These are phyloP conservation scores for Thelonectria rubi DNA, from an alignment of 2,329 filamentous ascomycete genomes.

Conservation along the genomic window DNA sequence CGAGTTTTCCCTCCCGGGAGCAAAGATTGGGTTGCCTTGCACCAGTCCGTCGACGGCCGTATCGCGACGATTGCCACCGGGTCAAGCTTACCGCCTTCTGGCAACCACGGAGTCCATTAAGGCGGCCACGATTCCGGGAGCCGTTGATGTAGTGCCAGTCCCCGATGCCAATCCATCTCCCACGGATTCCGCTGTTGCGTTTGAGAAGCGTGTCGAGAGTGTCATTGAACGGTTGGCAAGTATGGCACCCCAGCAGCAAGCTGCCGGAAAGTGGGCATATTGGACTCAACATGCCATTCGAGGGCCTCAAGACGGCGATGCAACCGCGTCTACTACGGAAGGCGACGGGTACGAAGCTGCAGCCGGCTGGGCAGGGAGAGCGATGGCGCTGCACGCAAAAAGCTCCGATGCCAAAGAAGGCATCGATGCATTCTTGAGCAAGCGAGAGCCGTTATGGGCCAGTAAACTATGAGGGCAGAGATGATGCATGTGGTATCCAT, in stretches of 20 bases:
- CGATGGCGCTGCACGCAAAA: constrained; percentile 39
- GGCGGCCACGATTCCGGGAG: constrained; percentile 26
- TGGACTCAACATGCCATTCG: constrained; percentile 36
- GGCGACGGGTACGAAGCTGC: constrained; percentile 36
- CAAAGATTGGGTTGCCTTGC: constrained; percentile 38
- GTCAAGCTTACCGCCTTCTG: constrained; percentile 32
- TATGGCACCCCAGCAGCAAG: constrained; percentile 34
- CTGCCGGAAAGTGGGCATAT: constrained; percentile 39
- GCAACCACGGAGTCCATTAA: constrained; percentile 30
- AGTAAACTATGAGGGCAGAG: constrained; percentile 14
- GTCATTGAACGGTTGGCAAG: constrained; percentile 25
- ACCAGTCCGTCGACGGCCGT: constrained; percentile 37
- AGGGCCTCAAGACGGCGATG: neutral
- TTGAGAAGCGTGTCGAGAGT: constrained; percentile 26
- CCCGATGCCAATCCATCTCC: fast-evolving
- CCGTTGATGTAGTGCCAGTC: constrained; percentile 31
- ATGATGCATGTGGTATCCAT: neutral
- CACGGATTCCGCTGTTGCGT: neutral
- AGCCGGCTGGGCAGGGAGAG: constrained; percentile 34
- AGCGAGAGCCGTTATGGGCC: constrained; percentile 28
- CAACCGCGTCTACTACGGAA: neutral
- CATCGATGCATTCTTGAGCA: constrained; percentile 34
- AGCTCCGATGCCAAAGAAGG: constrained; percentile 38
- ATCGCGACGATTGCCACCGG: constrained; percentile 30
- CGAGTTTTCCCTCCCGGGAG: constrained; percentile 32